phyloP scores from a whole-genome alignment of 768 basidiomycete species.

The Leccinum uliginosum region DNA sequence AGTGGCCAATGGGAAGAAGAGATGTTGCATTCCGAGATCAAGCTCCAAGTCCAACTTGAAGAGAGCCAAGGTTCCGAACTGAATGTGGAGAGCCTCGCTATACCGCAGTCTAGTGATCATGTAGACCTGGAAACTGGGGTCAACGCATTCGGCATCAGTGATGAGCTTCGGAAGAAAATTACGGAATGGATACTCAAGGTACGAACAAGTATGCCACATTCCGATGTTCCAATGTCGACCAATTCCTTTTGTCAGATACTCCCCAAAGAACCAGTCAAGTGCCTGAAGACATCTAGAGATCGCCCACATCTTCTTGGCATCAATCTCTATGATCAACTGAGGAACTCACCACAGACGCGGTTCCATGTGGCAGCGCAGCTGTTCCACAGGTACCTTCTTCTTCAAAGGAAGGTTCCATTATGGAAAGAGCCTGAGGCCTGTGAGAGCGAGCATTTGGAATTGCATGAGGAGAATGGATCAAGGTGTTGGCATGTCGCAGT shows the following conservation, averaged over 20 bases:
- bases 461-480: background rate
- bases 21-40: conserved; percentile 9
- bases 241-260: conserved; percentile 1
- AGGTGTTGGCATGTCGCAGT: conserved; percentile 54
- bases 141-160: conserved; percentile 28
- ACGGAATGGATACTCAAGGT: conserved; percentile 48
- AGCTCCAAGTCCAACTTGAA: no score
- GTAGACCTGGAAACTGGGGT: conserved; percentile 13
- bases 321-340: conserved; percentile 48
- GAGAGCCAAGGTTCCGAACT: background rate
- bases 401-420: conserved; percentile 22
- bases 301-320: background rate
- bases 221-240: background rate
- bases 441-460: background rate
- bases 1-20: conserved; percentile 17
- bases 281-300: background rate
- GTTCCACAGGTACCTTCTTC: conserved; percentile 52
- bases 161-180: conserved; percentile 31
- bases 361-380: conserved; percentile 64
- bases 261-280: background rate
- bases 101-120: background rate
- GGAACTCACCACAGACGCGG: conserved; percentile 50
- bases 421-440: conserved; percentile 11
- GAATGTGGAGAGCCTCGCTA: background rate
- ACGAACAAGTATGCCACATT: background rate